Base-by-base conservation (phyloP, 176 grass and related monocot genomes). In the Ensete ventricosum region DNA sequence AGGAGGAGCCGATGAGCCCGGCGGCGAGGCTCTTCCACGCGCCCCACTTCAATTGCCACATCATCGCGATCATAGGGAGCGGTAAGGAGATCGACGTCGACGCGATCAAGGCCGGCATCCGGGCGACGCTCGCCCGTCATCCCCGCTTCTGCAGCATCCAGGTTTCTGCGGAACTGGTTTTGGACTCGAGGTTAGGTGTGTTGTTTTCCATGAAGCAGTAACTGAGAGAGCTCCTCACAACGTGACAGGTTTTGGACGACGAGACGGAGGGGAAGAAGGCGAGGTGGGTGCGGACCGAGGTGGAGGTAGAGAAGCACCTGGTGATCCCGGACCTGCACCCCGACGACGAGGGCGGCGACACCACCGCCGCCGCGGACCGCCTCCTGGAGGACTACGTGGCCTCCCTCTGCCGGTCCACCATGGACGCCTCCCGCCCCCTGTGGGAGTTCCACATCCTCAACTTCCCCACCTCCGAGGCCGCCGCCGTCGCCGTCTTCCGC, bases 401-500 rank as follows among this genome's bases (percentile, higher is more conserved):
- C 1, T 84, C 86, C 16, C 73, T 98, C 52, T 84, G 88, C 73
- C 52, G 77, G 62, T 11, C 54, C 67, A 59, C 85, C 5, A 80
- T 98, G 87, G 84, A 91, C 73, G 80, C 68, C 60, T 84, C 84
- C 65, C 84, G 73, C 4, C 95, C 95, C 0, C 84, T 98, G n/a
- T 91, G 95, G 95, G 95, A 98, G 78, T 9, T 98, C 80, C 95
- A 98, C 86, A 2, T 98, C 65, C 78, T 98, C 81, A 82, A 94
- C 88, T 79, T 98, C 75, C 86, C 88, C 27, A 91, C 90, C 69
- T 87, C 88, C 51, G 86, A 89, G 59, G 86, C 88, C 10, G 27
- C 52, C 19, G 76, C 85, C 26, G 68, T 71, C 29, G 80, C 81
- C 26, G 78, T 77, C 75, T 16, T 96, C 71, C 85, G 89, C 64